phyloP scores from a whole-genome alignment of 495 filamentous ascomycete genomes.

The Tuber aestivum region DNA sequence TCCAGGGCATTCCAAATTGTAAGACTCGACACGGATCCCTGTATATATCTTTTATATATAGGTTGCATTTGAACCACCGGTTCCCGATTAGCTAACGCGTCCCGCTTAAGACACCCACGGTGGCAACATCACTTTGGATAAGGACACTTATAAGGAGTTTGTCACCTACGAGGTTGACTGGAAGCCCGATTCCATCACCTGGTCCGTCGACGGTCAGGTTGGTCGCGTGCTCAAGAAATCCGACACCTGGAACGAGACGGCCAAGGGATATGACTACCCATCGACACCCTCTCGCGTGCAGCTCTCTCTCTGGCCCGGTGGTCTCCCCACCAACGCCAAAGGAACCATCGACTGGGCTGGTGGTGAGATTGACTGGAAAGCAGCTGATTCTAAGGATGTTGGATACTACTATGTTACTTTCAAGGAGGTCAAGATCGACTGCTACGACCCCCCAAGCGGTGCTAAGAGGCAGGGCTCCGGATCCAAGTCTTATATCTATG shows the following conservation, averaged over 20 bases:
- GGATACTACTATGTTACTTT: slow-evolving; percentile 88
- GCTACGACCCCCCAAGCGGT: slow-evolving; percentile 64
- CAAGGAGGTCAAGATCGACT: slow-evolving; percentile 69
- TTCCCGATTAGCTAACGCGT: not conserved
- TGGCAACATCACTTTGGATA: slow-evolving; percentile 59
- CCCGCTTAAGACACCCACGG: slow-evolving; percentile 59
- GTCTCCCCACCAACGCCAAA: slow-evolving; percentile 65
- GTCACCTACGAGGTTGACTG: slow-evolving; percentile 94
- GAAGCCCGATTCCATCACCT: slow-evolving; percentile 75
- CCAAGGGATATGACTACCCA: slow-evolving; percentile 78
- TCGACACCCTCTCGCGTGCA: slow-evolving; percentile 92
- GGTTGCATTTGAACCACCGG: not conserved
- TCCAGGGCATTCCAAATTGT: slow-evolving; percentile 90
- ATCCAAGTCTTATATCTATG: slow-evolving; percentile 69
- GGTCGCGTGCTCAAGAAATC: slow-evolving; percentile 66
- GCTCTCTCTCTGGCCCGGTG: slow-evolving; percentile 94
- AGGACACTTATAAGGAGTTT: slow-evolving; percentile 68
- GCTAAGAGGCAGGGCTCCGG: slow-evolving; percentile 56
- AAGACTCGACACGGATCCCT: slow-evolving; percentile 45
- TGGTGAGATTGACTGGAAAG: slow-evolving; percentile 81
- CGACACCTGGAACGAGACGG: slow-evolving; percentile 76
- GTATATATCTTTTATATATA: too few relatives aligned
- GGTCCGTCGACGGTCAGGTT: slow-evolving; percentile 73
- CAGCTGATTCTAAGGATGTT: slow-evolving; percentile 67
- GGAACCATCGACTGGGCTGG: slow-evolving; percentile 92